Percentiles rank a stretch among this genome's conserved stretches.
phyloP scores from a whole-genome alignment of 768 basidiomycete species.

The Multifurca ochricompacta region DNA sequence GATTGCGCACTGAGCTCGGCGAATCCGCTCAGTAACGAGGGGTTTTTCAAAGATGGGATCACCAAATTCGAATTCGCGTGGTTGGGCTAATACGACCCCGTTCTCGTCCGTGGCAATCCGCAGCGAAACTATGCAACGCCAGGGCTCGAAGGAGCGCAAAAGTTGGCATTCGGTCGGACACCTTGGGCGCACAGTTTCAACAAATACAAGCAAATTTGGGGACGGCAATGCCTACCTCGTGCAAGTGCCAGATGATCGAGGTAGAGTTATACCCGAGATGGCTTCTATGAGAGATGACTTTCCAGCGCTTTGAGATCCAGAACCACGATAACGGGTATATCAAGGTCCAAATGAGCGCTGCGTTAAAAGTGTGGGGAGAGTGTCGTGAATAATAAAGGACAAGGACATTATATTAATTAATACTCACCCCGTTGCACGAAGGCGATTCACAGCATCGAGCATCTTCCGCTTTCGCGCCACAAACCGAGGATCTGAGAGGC shows the following conservation, averaged over 20 bases:
- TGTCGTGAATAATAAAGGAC: slow-evolving; percentile 5
- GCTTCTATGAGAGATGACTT: slow-evolving; percentile 74
- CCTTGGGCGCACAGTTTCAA: slow-evolving; percentile 16
- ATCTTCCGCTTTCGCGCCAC: slow-evolving; percentile 38
- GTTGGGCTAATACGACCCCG: slow-evolving; percentile 31
- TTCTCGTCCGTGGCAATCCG: slow-evolving; percentile 26
- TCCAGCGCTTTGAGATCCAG: slow-evolving; percentile 68
- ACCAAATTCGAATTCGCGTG: slow-evolving; percentile 24
- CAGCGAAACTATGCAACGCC: slow-evolving; percentile 31
- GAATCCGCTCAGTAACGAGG: slow-evolving; percentile 57
- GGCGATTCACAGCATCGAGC: slow-evolving; percentile 51
- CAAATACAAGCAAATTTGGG: neutral
- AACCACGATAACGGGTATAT: slow-evolving; percentile 66
- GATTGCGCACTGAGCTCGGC: slow-evolving; percentile 58
- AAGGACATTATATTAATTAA: slow-evolving; percentile 1
- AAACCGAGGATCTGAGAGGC: slow-evolving; percentile 43
- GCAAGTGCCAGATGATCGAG: slow-evolving; percentile 67
- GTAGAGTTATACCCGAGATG: slow-evolving; percentile 64
- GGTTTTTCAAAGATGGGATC: slow-evolving; percentile 40
- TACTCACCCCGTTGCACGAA: slow-evolving; percentile 54
- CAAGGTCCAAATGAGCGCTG: slow-evolving; percentile 63
- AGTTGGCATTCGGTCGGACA: slow-evolving; percentile 34
- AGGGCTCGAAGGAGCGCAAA: slow-evolving; percentile 24
- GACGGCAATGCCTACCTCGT: slow-evolving; percentile 43
- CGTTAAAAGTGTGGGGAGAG: neutral